Base-by-base conservation (phyloP, 805 yeast species). In the Metahyphopichia silvanorum region DNA sequence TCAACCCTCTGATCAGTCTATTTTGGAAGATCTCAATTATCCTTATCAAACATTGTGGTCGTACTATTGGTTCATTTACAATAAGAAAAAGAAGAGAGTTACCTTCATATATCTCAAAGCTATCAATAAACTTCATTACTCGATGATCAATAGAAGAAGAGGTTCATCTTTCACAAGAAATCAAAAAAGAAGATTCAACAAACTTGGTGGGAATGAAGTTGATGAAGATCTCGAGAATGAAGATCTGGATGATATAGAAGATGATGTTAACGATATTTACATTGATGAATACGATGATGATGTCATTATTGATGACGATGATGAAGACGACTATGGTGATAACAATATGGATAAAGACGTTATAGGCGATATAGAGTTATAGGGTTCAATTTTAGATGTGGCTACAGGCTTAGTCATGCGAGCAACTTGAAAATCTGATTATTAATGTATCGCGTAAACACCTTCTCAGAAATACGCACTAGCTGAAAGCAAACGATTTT, bases 71-170 rank as follows among this genome's bases (percentile, higher is more conserved):
- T 93, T 93, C 56, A 77, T 91, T 27, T 88, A 84, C 62, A 93
- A 88, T 63, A 91, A 87, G 60, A 83, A 86, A 51, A 77, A 84
- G 62, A 91, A 91, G 62, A 76, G 98, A 42, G 98, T 93, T 2
- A 87, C 95, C 1, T 91, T 83, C 55, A 55, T 93, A 12, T 85
- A 86, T 46, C 63, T 93, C 41, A 79, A 78, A 3, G 73, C 69
- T 1, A 58, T 66, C 34, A 66, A 66, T 35, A 60, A 62, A 29
- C 44, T 61, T 10, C 71, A 66, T 46, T 59, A 60, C 39, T 56
- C 63, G 2, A 46, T 44, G 39, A 42, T 61, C 9, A 58, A 55
- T 39, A 51, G 47, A 16, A 48, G 44, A 18, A 42, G 52, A 23
- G 34, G 43, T 20, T 34, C 45, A 17, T 33, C 39, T 15, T 21